Base-by-base conservation (phyloP, 306 rosid species). In the Abrus precatorius region DNA sequence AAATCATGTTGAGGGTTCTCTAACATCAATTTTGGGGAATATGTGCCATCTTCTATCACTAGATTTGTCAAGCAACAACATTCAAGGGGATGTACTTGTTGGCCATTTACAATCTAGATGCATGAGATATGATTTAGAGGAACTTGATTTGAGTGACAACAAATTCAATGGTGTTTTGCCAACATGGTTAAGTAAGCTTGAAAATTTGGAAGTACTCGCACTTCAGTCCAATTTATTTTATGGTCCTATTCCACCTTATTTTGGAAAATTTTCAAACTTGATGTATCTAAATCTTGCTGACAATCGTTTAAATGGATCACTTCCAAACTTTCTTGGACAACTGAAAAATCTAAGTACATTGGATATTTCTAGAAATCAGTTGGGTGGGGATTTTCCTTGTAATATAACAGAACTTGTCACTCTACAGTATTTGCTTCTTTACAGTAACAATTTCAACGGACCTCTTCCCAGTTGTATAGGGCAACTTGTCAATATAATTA, bases 361-460 rank as follows among this genome's bases (percentile, higher is more conserved):
- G 40, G 40, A 36, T 36, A 36, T 36, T 36, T 36, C 40, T 2
- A 36, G 40, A 4, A 36, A 36, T 36, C 40, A 36, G 40, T 36
- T 82, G 76, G 75, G 5, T 1, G 83, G 83, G 2, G 11, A 0
- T 1, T 6, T 83, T 78, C 76, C 83, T 36, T 43, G 79, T 34
- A 54, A 10, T 32, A 6, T 84, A 61, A 32, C 79, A 62, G 6
- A 13, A 28, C 84, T 80, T 34, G 45, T 50, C 47, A 84, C 29
- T 5, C 13, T 75, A 2, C 0, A 44, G 2, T 11, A 1, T 7
- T 80, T 56, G 47, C 1, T 10, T 12, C 10, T 41, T 4, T 80
- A 67, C 70, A 43, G 53, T 8, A 85, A 85, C 56, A 29, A 4
- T n/a, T 52, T 88, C 2, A 2, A 34, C 0, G 89, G 87, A 5